These are phyloP conservation scores for Rhizophagus prolifer DNA, from an alignment of 192 early-diverging fungal genomes.

Conservation along the genomic window DNA sequence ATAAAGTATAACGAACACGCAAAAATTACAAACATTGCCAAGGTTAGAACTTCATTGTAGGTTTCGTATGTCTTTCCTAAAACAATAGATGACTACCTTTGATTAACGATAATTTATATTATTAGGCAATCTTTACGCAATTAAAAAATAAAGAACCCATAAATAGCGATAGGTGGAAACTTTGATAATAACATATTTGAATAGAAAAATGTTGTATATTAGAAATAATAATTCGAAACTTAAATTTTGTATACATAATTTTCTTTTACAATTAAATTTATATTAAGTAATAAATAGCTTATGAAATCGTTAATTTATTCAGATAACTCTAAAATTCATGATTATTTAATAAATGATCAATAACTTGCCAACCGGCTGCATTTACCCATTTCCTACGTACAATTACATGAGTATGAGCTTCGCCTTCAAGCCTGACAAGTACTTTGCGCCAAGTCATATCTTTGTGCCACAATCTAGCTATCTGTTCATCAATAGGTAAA, in stretches of 20 bases:
- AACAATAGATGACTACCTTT: neutral
- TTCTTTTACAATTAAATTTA: neutral
- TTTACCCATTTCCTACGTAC: slow-evolving; percentile 50
- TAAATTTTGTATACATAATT: neutral
- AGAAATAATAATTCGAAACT: neutral
- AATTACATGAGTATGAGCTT: slow-evolving; percentile 50
- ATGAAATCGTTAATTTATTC: neutral
- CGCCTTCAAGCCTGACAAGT: slow-evolving; percentile 40
- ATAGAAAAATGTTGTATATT: neutral
- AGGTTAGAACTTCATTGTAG: slow-evolving; percentile 6
- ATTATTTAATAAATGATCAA: slow-evolving; percentile 40
- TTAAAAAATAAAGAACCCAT: neutral
- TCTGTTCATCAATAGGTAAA: slow-evolving; percentile 21
- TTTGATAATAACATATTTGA: neutral
- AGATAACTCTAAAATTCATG: slow-evolving; percentile 34
- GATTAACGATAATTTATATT: neutral
- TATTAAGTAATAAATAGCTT: no score
- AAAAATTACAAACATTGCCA: neutral
- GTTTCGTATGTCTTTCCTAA: neutral
- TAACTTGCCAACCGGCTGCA: slow-evolving; percentile 41
- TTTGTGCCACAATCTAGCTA: slow-evolving; percentile 40
- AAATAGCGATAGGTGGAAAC: neutral
- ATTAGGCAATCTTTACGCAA: slow-evolving; percentile 5
- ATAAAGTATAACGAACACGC: neutral
- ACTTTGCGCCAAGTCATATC: slow-evolving; percentile 52